Evolutionary conservation across 345 rosid species (phyloP), one percentile per base, ranked within the genome.

Genomic region (Nephelium lappaceum): DNA sequence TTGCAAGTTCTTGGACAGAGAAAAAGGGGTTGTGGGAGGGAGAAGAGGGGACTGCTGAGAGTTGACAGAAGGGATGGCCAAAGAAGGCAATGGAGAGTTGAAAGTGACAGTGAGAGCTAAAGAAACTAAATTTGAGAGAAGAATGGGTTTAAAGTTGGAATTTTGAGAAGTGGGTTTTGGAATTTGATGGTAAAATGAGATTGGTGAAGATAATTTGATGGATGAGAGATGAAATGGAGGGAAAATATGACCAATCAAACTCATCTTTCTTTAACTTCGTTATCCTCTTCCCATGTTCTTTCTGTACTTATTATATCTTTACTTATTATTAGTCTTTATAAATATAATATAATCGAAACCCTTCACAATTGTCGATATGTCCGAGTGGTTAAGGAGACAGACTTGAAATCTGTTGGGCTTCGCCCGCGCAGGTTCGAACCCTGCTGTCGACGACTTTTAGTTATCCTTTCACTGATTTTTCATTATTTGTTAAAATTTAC

Each of bases 361-460:
- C 36, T 31, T 0, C 57, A 14, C 15, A 51, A 0, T 1, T 8
- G 96, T 92, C 96, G 91, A 92, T 93, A 93, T 93, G 97, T 93
- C 96, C 93, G 96, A 93, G 96, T 91, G 98, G 95, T 93, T 90
- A 95, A 93, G 97, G 97, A 93, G 97, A 89, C 90, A 90, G 95
- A 92, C 95, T 90, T 90, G 94, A 93, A 92, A 93, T 93, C 91
- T 90, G 87, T 89, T 90, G 91, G 92, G 93, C 87, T 87, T 11
- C 80, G 92, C 93, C 91, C 89, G 89, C 93, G 92, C 92, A 89
- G 91, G 91, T 92, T 93, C 93, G 91, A 91, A 90, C 88, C 95
- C 94, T 90, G 89, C 92, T 90, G 91, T 90, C 91, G 89, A 89
- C 92, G 95, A 31, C 36, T 31, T 31, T 31, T 31, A n/a, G n/a